phyloP scores from a whole-genome alignment of 495 filamentous ascomycete species.

The Penicillium ochrochloron region DNA sequence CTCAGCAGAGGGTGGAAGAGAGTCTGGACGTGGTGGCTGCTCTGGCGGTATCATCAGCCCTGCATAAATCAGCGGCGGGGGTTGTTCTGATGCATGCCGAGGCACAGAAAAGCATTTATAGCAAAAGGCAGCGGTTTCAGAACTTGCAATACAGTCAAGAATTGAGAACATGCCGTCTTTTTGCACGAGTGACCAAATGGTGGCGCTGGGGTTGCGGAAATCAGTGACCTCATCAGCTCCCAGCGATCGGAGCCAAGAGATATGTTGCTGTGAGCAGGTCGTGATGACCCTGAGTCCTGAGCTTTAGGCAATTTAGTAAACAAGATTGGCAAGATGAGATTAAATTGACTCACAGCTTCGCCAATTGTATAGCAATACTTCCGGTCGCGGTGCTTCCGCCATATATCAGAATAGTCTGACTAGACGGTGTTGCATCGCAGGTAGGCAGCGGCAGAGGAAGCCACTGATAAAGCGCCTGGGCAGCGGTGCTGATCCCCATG shows the following conservation, averaged over 20 bases:
- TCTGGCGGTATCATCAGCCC: background rate
- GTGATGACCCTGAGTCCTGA: slow-evolving; percentile 2
- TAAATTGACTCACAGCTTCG: background rate
- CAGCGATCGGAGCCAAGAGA: background rate
- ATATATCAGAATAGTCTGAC: background rate
- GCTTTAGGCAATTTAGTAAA: background rate
- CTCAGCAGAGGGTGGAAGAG: background rate
- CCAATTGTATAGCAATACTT: background rate
- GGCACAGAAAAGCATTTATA: background rate
- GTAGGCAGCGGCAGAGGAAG: background rate
- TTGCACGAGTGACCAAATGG: background rate
- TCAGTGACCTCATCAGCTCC: background rate
- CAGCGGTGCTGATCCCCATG: background rate
- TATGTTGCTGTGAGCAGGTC: background rate
- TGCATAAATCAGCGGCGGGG: background rate
- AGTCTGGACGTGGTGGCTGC: background rate
- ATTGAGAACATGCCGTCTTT: background rate
- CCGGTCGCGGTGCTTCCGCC: background rate
- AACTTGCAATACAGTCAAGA: background rate
- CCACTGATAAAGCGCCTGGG: background rate
- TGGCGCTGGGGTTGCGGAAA: background rate
- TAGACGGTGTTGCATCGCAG: background rate
- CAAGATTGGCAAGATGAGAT: background rate
- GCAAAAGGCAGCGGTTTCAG: background rate
- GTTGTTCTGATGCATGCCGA: background rate